phyloP scores from a whole-genome alignment of 2,329 filamentous ascomycete genomes.

The Neonectria sp. region DNA sequence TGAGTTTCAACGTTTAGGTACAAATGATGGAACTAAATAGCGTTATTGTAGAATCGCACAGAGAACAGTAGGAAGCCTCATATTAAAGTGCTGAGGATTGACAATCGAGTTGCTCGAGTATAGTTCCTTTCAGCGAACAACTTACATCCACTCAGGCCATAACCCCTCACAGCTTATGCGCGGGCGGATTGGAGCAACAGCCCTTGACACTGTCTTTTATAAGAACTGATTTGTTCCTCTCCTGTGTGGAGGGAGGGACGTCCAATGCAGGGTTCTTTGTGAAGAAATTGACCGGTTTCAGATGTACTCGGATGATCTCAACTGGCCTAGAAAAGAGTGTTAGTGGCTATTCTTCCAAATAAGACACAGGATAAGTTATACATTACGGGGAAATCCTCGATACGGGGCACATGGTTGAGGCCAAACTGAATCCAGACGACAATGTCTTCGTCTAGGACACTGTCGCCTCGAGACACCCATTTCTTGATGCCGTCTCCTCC shows the following conservation, averaged over 20 bases:
- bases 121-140: too few relatives aligned
- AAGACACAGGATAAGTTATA: not conserved
- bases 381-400: slow-evolving; percentile 73
- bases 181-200: too few relatives aligned
- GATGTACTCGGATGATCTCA: slow-evolving; percentile 66
- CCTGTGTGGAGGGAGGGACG: slow-evolving; percentile 40
- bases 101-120: too few relatives aligned
- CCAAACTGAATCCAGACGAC: slow-evolving; percentile 70
- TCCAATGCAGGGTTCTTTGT: slow-evolving; percentile 63
- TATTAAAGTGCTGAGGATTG: too few relatives aligned
- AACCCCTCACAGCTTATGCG: too few relatives aligned
- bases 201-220: rapidly evolving
- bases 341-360: too few relatives aligned
- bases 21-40: too few relatives aligned
- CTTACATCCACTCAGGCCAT: too few relatives aligned
- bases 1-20: too few relatives aligned
- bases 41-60: too few relatives aligned
- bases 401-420: slow-evolving; percentile 68
- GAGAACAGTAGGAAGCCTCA: too few relatives aligned
- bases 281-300: slow-evolving; percentile 67
- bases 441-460: slow-evolving; percentile 68
- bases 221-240: not conserved
- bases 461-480: slow-evolving; percentile 66
- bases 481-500: slow-evolving; percentile 26
- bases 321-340: slow-evolving; percentile 53